Base-by-base conservation (phyloP, 1,139 yeast genomes). In the Diutina ranongensis region DNA sequence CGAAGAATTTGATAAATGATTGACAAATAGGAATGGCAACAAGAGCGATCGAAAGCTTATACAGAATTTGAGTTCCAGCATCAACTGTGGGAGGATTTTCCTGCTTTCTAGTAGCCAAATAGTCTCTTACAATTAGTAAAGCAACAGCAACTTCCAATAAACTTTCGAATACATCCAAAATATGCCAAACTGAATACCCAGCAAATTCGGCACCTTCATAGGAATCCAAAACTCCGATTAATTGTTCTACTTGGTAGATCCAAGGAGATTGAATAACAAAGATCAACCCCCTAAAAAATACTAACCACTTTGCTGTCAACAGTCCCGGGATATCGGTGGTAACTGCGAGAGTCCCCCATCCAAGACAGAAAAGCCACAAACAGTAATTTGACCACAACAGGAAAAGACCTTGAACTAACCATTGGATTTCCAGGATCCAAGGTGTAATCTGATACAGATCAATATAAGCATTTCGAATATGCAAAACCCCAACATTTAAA, bases 11-110 rank as follows among this genome's bases (percentile, higher is more conserved):
- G 8, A 35, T 13, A 4, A 19, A 27, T 22, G 27, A 13, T n/a
- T 35, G 27, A 22, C 20, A 13, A 15, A 35, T 15, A 13, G 40
- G 27, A 5, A 35, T 13, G 10, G 13, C 27, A 16, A 35, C 40
- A n/a, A 35, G 27, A 7, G 21, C 40, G 4, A 35, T 22, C 40
- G 40, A 35, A 13, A 35, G 22, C 15, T 19, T 21, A 22, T 12
- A 35, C 40, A 35, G 40, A 16, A 35, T 18, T 28, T 10, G 28
- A 18, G 40, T 21, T 8, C 40, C 40, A 10, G 40, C 40, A 21
- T 35, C 40, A 18, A 35, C 40, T 4, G 20, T 35, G 28, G 40
- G 40, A 12, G 22, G n/a, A 8, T 20, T 9, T 19, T 13, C 40
- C n/a, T 35, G 27, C 12, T 20, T 35, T 8, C 27, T 12, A 21